Base-by-base conservation (phyloP, 352 stramenopile species). In the Globisporangium irregulare region DNA sequence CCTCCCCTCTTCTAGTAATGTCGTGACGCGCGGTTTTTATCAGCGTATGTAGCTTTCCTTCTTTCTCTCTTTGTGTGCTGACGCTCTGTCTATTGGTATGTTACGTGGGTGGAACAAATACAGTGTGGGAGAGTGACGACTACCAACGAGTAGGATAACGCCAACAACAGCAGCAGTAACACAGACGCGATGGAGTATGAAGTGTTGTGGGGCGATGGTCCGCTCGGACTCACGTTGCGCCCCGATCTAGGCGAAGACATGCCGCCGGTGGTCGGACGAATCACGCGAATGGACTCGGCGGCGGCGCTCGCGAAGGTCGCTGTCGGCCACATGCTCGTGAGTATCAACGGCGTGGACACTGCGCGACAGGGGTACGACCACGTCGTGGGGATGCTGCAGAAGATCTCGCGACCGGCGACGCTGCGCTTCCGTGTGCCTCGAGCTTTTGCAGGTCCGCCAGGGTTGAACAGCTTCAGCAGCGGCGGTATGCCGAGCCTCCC, bases 271-370 rank as follows among this genome's bases (percentile, higher is more conserved):
- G 88, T 96, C 15, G 88, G 88, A 29, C 88, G 88, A 56, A 96
- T 96, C 73, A 96, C 88, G 62, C 86, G 88, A n/a, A 75, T 86
- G 59, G 87, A 94, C 72, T 94, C 88, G 54, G 88, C 87, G 4
- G 88, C 88, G 1, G 88, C 88, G 25, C 72, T 92, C 57, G 86
- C 88, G 3, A 91, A 91, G 15, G 88, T 96, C 36, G 82, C 82
- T 0, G 84, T 94, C 54, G 88, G 88, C 22, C 86, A 96, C 77
- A 93, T 96, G 88, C 86, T 96, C 50, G 88, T 96, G 69, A 93
- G 84, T 75, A 93, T 96, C 67, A 96, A 96, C 67, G 85, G 85
- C 59, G 81, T 92, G 67, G 86, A 94, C 72, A 96, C 88, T 29
- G 85, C 88, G 22, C 86, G 87, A n/a, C 84, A 92, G 65, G 88